Base-by-base conservation (phyloP, 352 stramenopile species). In the Phytophthora pluvialis region DNA sequence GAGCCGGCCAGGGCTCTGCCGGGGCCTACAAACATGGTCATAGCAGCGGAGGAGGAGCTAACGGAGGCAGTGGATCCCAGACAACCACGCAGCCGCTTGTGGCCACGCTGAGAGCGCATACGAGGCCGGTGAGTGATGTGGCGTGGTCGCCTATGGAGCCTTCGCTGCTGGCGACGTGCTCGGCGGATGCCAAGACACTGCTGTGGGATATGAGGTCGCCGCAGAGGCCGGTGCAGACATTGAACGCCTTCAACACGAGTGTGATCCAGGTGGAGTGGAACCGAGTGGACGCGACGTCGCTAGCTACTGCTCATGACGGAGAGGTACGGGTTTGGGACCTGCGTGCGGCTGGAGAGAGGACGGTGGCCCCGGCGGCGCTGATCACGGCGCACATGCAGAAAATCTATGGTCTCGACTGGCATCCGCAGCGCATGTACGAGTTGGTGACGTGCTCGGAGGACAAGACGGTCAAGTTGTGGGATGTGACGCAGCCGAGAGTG, bases 311-410 rank as follows among this genome's bases (percentile, higher is more conserved):
- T 9, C 87, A 95, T 59, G 86, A 92, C 46, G 83, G 84, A 46
- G 86, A 93, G 45, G 86, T 94, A 35, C 72, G 83, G 25, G 70
- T 95, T 3, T 95, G 86, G 86, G 86, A 95, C 61, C 80, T 86
- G 12, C 79, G 87, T 28, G 69, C 72, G 1, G 50, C 40, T 45
- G 69, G 69, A 56, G 80, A 80, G 56, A 75, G 81, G 58, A 79
- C 80, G 18, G 67, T 75, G 9, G 70, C 72, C 5, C 82, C 86
- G 0, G 78, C 73, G 11, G 80, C 77, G 36, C 63, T 81, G 28
- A 91, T 95, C 60, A 90, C 81, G 0, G 87, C 85, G 16, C 87
- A 93, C 57, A 90, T 92, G 81, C 87, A 95, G 42, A 90, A 89
- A 61, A 92, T 95, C 69, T 86, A 89, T 51, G 83, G 79, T 3